A percentile compares a stretch with the other conserved stretches of the same genome.
Evolutionary conservation across 2,329 filamentous ascomycete species (phyloP).

Genomic region (Alternaria tenuissima): DNA sequence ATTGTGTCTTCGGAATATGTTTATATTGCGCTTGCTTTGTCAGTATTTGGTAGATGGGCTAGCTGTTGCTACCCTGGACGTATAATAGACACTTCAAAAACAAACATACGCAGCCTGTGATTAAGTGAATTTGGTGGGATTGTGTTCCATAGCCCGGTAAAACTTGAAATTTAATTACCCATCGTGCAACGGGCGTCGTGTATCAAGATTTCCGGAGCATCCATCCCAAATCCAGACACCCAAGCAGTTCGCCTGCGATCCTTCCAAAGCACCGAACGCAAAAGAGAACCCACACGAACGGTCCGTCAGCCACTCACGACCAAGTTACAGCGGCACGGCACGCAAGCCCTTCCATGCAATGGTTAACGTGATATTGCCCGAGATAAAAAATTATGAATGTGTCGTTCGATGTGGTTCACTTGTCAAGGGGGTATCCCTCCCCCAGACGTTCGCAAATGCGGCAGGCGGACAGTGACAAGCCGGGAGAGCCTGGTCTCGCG

Average conservation of each 20-base stretch:
- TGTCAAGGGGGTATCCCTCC: constrained; percentile 2
- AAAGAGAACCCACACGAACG: not conserved
- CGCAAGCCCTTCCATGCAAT: constrained; percentile 3
- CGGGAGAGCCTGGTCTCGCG: constrained; percentile 16
- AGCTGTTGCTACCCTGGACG: not conserved
- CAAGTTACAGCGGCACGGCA: constrained; percentile 1
- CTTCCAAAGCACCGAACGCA: constrained; percentile 1
- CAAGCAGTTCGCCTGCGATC: not conserved
- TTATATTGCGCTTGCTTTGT: constrained; percentile 3
- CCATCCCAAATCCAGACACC: constrained; percentile 1
- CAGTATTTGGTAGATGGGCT: constrained; percentile 4
- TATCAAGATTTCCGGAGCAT: not conserved
- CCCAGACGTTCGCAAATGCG: constrained; percentile 7
- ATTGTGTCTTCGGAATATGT: constrained; percentile 13
- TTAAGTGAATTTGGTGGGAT: not conserved
- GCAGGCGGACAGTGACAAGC: constrained; percentile 12
- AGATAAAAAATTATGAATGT: not conserved
- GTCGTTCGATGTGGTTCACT: not conserved
- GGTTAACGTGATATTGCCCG: constrained; percentile 2
- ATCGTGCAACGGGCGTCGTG: not conserved
- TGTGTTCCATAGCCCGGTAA: not conserved
- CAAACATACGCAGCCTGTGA: not conserved
- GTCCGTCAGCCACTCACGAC: not conserved
- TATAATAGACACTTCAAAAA: constrained; percentile 8
- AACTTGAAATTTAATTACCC: not conserved